Conservation (phyloP, 345 rosid species). For the Pseudoturritis turrita region DNA sequence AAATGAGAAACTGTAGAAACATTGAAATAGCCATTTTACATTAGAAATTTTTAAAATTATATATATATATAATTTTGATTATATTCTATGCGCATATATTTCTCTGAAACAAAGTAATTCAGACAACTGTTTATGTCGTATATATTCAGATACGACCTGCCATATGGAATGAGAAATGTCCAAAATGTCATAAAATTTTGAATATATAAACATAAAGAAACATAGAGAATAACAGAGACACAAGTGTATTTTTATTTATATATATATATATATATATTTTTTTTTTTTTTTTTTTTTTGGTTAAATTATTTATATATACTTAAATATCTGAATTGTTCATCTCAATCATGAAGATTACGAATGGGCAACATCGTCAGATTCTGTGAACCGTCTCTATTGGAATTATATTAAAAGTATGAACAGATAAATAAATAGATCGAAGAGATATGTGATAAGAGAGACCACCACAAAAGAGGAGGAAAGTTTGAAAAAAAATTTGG, state of each 20-base stretch:
- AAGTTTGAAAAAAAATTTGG: neutral
- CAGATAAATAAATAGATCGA: neutral
- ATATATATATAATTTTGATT: neutral
- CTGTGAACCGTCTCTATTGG: constrained; percentile 15
- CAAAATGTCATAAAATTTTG: neutral
- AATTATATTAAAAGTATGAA: neutral
- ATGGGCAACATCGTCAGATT: constrained; percentile 21
- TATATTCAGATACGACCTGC: neutral
- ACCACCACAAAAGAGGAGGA: constrained; percentile 9
- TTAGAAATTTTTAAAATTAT: too few species aligned
- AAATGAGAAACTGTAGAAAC: neutral
- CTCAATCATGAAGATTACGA: constrained; percentile 13
- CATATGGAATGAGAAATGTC: neutral
- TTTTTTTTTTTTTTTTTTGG: too few species aligned
- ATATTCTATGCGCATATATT: neutral
- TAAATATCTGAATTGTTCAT: constrained; percentile 9
- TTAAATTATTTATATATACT: too few species aligned
- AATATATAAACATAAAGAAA: neutral
- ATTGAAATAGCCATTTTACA: neutral
- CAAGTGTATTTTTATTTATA: neutral
- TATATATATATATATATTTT: neutral
- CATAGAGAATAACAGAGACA: constrained; percentile 9
- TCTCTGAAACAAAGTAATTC: neutral
- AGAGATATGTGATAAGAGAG: constrained; percentile 19
- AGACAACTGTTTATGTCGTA: neutral